Evolutionary conservation across 2,329 filamentous ascomycete species (phyloP).

Genomic region (Periconia digitata): DNA sequence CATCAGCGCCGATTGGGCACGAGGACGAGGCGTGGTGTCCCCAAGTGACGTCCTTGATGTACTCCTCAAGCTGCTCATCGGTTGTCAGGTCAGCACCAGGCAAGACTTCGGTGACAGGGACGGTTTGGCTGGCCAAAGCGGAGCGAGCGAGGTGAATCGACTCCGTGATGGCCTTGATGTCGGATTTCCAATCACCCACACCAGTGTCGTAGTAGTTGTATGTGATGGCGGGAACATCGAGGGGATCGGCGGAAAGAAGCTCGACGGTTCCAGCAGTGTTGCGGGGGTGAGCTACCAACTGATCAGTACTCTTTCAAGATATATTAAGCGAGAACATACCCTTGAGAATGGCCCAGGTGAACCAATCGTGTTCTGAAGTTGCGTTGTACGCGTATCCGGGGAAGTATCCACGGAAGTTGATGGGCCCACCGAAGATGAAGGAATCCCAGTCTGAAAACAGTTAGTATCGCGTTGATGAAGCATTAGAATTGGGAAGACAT

Average conservation of each 20-base stretch:
- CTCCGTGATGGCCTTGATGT: conserved; percentile 57
- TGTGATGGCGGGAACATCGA: conserved; percentile 62
- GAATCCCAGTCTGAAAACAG: conserved; percentile 59
- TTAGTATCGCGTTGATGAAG: too few species aligned
- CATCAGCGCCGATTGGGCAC: conserved; percentile 56
- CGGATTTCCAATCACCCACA: conserved; percentile 62
- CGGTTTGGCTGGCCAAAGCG: conserved; percentile 28
- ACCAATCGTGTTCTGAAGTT: conserved; percentile 50
- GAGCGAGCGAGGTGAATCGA: conserved; percentile 55
- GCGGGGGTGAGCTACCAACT: conserved; percentile 59
- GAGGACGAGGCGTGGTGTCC: conserved; percentile 62
- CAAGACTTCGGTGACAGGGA: conserved; percentile 48
- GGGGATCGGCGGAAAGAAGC: conserved; percentile 63
- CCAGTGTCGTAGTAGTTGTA: conserved; percentile 49
- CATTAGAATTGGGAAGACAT: too few species aligned
- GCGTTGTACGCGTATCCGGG: conserved; percentile 58
- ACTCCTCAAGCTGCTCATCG: conserved; percentile 32
- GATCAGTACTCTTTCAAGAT: not conserved
- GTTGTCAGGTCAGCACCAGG: conserved; percentile 52
- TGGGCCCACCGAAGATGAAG: conserved; percentile 58
- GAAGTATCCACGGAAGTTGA: conserved; percentile 59
- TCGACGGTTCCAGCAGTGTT: conserved; percentile 64
- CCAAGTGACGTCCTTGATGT: conserved; percentile 34
- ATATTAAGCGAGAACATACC: not conserved
- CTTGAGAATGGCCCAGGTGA: conserved; percentile 60